Percentiles rank a stretch among this genome's conserved stretches.
Conservation (phyloP, 2,329 filamentous ascomycete species). For the Phialophora expanda region DNA sequence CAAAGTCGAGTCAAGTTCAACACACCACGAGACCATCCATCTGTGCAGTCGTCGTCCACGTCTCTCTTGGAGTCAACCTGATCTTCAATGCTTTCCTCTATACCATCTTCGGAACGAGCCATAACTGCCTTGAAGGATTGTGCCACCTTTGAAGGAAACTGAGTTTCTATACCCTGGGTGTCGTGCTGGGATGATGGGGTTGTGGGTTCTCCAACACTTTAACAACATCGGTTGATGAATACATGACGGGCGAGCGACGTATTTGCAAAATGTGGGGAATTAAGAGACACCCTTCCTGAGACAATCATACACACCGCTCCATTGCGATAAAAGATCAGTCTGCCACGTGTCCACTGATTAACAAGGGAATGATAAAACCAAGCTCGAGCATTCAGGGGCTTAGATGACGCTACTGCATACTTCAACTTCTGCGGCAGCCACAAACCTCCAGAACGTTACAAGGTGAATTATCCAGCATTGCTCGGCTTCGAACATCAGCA, state of each 20-base stretch:
- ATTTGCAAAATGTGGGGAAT: background rate
- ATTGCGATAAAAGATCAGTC: background rate
- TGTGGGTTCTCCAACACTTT: background rate
- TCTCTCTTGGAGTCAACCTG: background rate
- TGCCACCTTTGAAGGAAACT: background rate
- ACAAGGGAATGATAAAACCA: background rate
- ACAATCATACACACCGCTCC: slow-evolving; percentile 9
- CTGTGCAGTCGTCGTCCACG: background rate
- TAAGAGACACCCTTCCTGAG: background rate
- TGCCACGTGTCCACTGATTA: slow-evolving; percentile 1
- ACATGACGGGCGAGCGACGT: background rate
- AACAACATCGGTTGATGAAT: no score
- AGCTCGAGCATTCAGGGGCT: slow-evolving; percentile 7
- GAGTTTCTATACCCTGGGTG: background rate
- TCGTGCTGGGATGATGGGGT: background rate
- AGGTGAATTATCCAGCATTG: background rate
- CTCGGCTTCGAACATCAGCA: background rate
- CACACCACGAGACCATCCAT: slow-evolving; percentile 10
- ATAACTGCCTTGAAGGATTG: background rate
- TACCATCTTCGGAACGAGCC: background rate
- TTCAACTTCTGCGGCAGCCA: background rate
- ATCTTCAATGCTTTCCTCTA: background rate
- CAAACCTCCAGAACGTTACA: background rate
- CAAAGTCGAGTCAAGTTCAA: background rate
- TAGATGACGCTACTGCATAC: slow-evolving; percentile 14